Evolutionary conservation across 2,329 filamentous ascomycete genomes (phyloP).

Genomic region (Emydomyces testavorans): DNA sequence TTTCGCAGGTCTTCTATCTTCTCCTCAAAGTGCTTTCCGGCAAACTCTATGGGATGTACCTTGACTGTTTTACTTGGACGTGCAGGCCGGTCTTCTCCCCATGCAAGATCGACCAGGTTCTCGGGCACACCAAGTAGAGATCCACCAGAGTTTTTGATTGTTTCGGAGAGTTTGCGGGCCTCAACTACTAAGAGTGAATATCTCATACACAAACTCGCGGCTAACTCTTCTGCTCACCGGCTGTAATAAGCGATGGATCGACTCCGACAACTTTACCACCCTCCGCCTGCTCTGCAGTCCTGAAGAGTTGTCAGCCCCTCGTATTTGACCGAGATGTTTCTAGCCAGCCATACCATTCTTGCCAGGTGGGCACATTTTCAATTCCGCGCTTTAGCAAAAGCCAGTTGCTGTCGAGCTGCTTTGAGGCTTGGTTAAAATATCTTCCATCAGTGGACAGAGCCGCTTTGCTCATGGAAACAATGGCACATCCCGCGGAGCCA

Average conservation of each 20-base stretch:
- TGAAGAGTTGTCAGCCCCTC: conserved; percentile 21
- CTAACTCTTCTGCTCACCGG: conserved; percentile 31
- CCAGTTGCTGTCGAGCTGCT: conserved; percentile 90
- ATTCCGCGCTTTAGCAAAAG: conserved; percentile 80
- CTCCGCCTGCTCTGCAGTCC: conserved; percentile 67
- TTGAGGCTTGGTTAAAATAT: conserved; percentile 92
- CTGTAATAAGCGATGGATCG: conserved; percentile 77
- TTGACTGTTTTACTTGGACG: conserved; percentile 66
- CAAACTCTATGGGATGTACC: conserved; percentile 58
- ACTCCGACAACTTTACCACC: conserved; percentile 82
- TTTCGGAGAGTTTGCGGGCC: conserved; percentile 66
- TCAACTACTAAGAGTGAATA: conserved; percentile 36
- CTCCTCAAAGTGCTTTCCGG: conserved; percentile 68
- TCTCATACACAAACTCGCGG: neutral
- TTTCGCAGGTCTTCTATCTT: conserved; percentile 84
- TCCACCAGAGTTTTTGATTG: conserved; percentile 73
- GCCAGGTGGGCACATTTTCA: conserved; percentile 90
- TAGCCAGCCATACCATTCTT: conserved; percentile 61
- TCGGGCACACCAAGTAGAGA: conserved; percentile 62
- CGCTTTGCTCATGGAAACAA: conserved; percentile 75
- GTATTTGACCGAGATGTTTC: neutral
- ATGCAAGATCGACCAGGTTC: conserved; percentile 86
- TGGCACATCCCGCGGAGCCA: conserved; percentile 84
- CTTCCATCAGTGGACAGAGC: conserved; percentile 88
- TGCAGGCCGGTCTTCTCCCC: conserved; percentile 61